Percentiles rank a stretch among this genome's conserved stretches.
phyloP scores from a whole-genome alignment of 2,329 filamentous ascomycete genomes.

The Colletotrichum tropicale region DNA sequence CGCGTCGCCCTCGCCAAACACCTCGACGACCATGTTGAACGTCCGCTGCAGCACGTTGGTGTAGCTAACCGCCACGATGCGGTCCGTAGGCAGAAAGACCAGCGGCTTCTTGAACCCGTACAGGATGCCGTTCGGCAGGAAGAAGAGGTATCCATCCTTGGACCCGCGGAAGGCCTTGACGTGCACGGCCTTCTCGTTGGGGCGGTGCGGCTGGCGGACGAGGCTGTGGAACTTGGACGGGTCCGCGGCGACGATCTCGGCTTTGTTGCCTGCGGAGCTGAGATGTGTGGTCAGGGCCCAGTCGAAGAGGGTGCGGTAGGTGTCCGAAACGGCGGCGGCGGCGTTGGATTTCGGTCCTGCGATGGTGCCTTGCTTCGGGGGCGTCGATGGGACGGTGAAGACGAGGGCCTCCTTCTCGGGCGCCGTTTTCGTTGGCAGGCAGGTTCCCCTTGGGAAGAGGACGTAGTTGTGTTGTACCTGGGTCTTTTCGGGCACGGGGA shows the following conservation, averaged over 20 bases:
- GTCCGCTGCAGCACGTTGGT: slow-evolving; percentile 71
- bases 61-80: slow-evolving; percentile 68
- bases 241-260: slow-evolving; percentile 57
- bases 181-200: slow-evolving; percentile 67
- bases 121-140: slow-evolving; percentile 68
- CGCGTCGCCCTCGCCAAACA: slow-evolving; percentile 53
- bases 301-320: slow-evolving; percentile 62
- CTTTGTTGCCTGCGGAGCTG: slow-evolving; percentile 49
- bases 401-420: slow-evolving; percentile 62
- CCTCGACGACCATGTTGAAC: slow-evolving; percentile 70
- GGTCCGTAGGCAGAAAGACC: slow-evolving; percentile 65
- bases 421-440: slow-evolving; percentile 53
- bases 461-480: slow-evolving; percentile 71
- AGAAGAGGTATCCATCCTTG: slow-evolving; percentile 73
- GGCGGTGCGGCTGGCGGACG: slow-evolving; percentile 61
- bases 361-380: slow-evolving; percentile 65
- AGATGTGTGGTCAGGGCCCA: slow-evolving; percentile 63
- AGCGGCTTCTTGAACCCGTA: slow-evolving; percentile 76
- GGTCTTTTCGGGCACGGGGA: slow-evolving; percentile 69
- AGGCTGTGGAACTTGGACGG: slow-evolving; percentile 62
- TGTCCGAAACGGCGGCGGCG: slow-evolving; percentile 61
- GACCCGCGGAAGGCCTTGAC: slow-evolving; percentile 70
- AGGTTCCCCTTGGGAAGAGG: slow-evolving; percentile 61
- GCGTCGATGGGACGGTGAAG: slow-evolving; percentile 64
- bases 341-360: slow-evolving; percentile 52